Evolutionary conservation across 441 rosid species (phyloP).

Genomic region (Biscutella laevigata): DNA sequence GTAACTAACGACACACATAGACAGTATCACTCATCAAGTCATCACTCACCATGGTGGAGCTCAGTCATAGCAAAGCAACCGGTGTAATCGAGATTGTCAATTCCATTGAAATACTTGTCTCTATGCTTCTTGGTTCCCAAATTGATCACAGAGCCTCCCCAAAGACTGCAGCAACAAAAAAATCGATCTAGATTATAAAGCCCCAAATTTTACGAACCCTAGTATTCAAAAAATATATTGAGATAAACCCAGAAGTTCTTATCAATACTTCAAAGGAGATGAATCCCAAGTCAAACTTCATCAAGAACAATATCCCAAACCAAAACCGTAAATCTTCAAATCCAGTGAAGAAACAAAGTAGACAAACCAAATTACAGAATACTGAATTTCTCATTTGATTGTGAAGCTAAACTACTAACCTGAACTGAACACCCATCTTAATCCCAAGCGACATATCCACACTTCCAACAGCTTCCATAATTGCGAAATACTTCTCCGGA

Average conservation of each 20-base stretch:
- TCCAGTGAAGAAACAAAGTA: no score
- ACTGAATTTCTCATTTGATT: no score
- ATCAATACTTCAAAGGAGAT: no score
- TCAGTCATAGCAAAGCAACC: constrained; percentile 99
- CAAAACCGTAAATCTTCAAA: no score
- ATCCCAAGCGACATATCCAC: constrained; percentile 80
- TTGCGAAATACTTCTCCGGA: constrained; percentile 72
- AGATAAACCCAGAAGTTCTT: background rate
- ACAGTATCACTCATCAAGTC: background rate
- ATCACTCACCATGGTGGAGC: constrained; percentile 76
- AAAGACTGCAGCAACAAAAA: constrained; percentile 49
- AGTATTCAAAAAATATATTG: no score
- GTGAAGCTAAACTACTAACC: constrained; percentile 29
- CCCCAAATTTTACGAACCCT: background rate
- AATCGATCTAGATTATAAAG: constrained; percentile 1
- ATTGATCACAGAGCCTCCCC: constrained; percentile 96
- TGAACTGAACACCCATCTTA: constrained; percentile 86
- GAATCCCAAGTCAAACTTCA: no score
- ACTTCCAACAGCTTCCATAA: constrained; percentile 72
- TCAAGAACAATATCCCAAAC: constrained; percentile 1
- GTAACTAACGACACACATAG: background rate
- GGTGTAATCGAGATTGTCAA: constrained; percentile 73
- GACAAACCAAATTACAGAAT: no score
- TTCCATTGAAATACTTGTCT: constrained; percentile 77
- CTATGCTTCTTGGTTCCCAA: constrained; percentile 86